Evolutionary conservation across 192 early-diverging fungal species (phyloP).

Genomic region (Geranomyces variabilis): DNA sequence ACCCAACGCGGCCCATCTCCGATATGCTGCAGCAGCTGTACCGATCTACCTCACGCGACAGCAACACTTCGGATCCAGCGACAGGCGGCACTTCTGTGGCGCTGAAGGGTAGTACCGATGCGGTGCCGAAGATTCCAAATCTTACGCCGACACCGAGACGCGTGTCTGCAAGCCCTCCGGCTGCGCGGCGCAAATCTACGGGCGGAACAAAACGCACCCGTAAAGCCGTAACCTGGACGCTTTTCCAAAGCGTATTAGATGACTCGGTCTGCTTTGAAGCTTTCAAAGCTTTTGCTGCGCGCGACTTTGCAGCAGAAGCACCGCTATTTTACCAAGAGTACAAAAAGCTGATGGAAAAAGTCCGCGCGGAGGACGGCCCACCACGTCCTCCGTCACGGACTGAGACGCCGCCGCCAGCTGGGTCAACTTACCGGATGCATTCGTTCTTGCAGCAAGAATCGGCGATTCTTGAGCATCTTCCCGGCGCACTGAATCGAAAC

Average conservation of each 20-base stretch:
- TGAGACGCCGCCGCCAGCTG: neutral
- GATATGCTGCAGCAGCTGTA: conserved; percentile 15
- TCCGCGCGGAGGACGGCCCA: conserved; percentile 18
- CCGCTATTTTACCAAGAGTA: conserved; percentile 44
- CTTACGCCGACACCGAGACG: too few species aligned
- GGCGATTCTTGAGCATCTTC: neutral
- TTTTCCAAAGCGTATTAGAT: conserved; percentile 35
- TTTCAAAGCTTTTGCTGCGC: conserved; percentile 40
- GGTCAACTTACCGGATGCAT: neutral
- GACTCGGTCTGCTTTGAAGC: conserved; percentile 34
- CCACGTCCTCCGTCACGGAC: neutral
- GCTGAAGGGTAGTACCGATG: too few species aligned
- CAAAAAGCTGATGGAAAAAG: conserved; percentile 35
- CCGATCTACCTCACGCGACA: conserved; percentile 20
- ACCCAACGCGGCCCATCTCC: conserved; percentile 8
- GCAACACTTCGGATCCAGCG: neutral
- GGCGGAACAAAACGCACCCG: neutral
- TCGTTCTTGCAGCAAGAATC: neutral
- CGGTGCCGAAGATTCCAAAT: too few species aligned
- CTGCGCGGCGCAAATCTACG: neutral
- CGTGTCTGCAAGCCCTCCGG: neutral
- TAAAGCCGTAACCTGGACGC: conserved; percentile 15
- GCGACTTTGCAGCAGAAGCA: conserved; percentile 42
- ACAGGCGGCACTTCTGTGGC: too few species aligned
- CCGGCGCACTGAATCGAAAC: neutral